phyloP scores from a whole-genome alignment of 2,329 filamentous ascomycete species.

The Xylaria hypoxylon region DNA sequence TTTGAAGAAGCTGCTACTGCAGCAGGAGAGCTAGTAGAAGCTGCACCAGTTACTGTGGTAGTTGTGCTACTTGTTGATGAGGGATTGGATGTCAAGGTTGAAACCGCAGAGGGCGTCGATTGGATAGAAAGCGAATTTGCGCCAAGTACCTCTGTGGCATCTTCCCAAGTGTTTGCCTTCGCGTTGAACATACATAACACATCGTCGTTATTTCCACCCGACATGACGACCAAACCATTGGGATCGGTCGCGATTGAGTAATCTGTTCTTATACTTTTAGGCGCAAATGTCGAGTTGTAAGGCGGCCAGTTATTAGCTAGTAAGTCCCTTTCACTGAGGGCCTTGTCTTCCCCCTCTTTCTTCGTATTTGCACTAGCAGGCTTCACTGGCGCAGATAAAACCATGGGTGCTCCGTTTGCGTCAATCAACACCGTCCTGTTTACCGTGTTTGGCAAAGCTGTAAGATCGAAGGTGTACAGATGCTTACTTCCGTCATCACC shows the following conservation, averaged over 20 bases:
- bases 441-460: constrained; percentile 78
- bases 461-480: constrained; percentile 82
- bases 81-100: constrained; percentile 50
- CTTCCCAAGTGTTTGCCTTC: constrained; percentile 80
- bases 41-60: constrained; percentile 33
- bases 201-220: constrained; percentile 76
- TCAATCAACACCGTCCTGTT: constrained; percentile 75
- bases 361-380: constrained; percentile 39
- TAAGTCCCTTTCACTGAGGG: constrained; percentile 56
- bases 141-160: constrained; percentile 73
- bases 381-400: constrained; percentile 58
- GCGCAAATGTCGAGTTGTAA: constrained; percentile 82
- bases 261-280: constrained; percentile 70
- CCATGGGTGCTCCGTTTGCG: constrained; percentile 66
- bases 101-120: constrained; percentile 48
- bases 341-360: constrained; percentile 32
- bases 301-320: constrained; percentile 75
- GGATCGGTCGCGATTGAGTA: constrained; percentile 78
- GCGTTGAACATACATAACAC: constrained; percentile 83
- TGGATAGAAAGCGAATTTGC: constrained; percentile 55
- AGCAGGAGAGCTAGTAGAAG: constrained; percentile 39
- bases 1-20: constrained; percentile 30
- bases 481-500: constrained; percentile 82
- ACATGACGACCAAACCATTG: constrained; percentile 77
- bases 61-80: constrained; percentile 39